These are phyloP conservation scores for Amanita brunnescens DNA, from an alignment of 768 basidiomycete species.

Conservation along the genomic window DNA sequence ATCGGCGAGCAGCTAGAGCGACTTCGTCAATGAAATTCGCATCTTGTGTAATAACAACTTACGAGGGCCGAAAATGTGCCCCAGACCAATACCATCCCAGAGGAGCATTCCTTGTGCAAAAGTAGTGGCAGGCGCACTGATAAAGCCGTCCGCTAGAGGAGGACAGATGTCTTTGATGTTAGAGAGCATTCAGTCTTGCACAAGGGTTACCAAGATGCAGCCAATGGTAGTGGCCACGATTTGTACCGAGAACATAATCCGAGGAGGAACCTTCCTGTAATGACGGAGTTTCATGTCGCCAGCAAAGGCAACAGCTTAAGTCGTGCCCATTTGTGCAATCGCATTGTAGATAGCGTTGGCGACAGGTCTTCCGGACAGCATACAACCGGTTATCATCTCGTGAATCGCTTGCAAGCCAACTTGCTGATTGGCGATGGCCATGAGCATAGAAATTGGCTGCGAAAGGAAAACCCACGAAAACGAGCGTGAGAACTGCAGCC, in stretches of 20 bases:
- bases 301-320: conserved; percentile 58
- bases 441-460: conserved; percentile 72
- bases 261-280: conserved; percentile 86
- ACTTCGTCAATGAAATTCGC: conserved; percentile 7
- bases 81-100: conserved; percentile 78
- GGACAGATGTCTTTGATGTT: conserved; percentile 71
- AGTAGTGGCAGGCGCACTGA: conserved; percentile 56
- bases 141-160: conserved; percentile 51
- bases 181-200: conserved; percentile 66
- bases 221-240: conserved; percentile 49
- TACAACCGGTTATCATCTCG: conserved; percentile 72
- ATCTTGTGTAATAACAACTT: conserved; percentile 16
- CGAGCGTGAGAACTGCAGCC: conserved; percentile 53
- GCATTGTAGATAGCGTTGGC: conserved; percentile 80
- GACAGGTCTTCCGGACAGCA: conserved; percentile 70
- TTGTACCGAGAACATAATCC: conserved; percentile 67
- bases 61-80: conserved; percentile 56
- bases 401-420: conserved; percentile 60
- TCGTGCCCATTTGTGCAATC: conserved; percentile 46
- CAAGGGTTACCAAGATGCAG: conserved; percentile 47
- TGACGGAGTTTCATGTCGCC: conserved; percentile 80
- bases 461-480: conserved; percentile 44
- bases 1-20: conserved; percentile 44
- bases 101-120: conserved; percentile 69
- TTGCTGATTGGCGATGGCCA: conserved; percentile 83